Evolutionary conservation across 208 protist species (phyloP).

Genomic region (Blechomonas ayalai): DNA sequence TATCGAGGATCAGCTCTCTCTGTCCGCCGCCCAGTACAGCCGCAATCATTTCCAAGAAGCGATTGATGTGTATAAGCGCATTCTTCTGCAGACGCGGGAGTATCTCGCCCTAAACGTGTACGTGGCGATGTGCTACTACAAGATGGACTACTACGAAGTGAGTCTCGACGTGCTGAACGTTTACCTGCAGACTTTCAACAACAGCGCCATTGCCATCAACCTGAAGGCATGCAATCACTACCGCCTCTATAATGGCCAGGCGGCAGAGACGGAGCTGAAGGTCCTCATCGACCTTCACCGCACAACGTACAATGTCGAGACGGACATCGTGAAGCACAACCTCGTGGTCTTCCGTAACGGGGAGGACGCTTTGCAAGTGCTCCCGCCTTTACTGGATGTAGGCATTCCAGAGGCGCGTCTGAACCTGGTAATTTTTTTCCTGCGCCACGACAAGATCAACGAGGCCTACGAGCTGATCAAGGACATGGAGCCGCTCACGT

Average conservation of each 20-base stretch:
- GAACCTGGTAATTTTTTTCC: constrained; percentile 96
- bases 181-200: constrained; percentile 88
- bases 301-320: constrained; percentile 86
- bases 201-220: constrained; percentile 94
- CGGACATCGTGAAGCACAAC: constrained; percentile 95
- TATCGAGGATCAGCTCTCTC: constrained; percentile 90
- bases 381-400: constrained; percentile 90
- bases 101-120: constrained; percentile 95
- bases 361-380: constrained; percentile 93
- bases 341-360: constrained; percentile 95
- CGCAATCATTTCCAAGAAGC: constrained; percentile 95
- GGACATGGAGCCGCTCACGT: constrained; percentile 87
- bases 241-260: constrained; percentile 90
- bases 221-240: constrained; percentile 97
- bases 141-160: constrained; percentile 97
- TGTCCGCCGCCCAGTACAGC: constrained; percentile 94
- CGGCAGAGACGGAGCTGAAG: constrained; percentile 90
- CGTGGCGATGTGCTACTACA: constrained; percentile 97
- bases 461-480: constrained; percentile 95
- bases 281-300: constrained; percentile 85
- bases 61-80: constrained; percentile 96
- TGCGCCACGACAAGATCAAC: constrained; percentile 90
- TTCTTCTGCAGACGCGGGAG: constrained; percentile 92
- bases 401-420: constrained; percentile 93
- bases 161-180: constrained; percentile 88